Percentiles rank a stretch among this genome's conserved stretches.
These are phyloP conservation scores for Apophysomyces sp. DNA, from an alignment of 371 early-diverging fungal genomes.

Conservation along the genomic window DNA sequence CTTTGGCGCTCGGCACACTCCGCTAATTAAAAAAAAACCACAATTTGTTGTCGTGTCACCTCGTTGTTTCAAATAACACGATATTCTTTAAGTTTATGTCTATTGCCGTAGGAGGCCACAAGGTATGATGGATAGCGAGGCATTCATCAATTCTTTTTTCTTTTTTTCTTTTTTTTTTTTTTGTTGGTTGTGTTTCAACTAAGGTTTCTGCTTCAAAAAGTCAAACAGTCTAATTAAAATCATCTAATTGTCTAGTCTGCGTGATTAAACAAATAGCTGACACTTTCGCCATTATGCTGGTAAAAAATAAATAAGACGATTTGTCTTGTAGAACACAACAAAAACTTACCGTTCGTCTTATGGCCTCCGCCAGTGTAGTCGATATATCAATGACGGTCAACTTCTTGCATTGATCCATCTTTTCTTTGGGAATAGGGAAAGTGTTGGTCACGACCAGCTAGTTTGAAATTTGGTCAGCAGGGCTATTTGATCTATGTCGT, in stretches of 20 bases:
- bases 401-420: conserved; percentile 72
- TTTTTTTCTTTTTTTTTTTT: neutral
- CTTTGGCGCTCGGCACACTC: neutral
- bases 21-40: conserved; percentile 1
- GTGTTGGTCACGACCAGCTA: conserved; percentile 92
- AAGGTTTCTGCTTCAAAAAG: too few relatives aligned
- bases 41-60: neutral
- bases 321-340: neutral
- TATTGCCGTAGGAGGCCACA: neutral
- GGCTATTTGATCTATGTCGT: neutral
- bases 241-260: conserved; percentile 25
- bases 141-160: neutral
- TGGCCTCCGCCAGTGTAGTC: conserved; percentile 92
- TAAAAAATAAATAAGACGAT: neutral
- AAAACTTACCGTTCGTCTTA: conserved; percentile 79
- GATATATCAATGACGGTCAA: conserved; percentile 88
- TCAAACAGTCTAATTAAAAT: neutral
- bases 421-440: conserved; percentile 83
- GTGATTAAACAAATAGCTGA: conserved; percentile 84
- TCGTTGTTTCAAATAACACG: neutral
- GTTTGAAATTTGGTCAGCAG: neutral
- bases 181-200: too few relatives aligned
- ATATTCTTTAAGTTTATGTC: neutral
- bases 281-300: conserved; percentile 95
- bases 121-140: neutral